Percentiles rank a stretch among this genome's conserved stretches.
phyloP scores from a whole-genome alignment of 108 stramenopile species.

The Nitzschia sp. region DNA sequence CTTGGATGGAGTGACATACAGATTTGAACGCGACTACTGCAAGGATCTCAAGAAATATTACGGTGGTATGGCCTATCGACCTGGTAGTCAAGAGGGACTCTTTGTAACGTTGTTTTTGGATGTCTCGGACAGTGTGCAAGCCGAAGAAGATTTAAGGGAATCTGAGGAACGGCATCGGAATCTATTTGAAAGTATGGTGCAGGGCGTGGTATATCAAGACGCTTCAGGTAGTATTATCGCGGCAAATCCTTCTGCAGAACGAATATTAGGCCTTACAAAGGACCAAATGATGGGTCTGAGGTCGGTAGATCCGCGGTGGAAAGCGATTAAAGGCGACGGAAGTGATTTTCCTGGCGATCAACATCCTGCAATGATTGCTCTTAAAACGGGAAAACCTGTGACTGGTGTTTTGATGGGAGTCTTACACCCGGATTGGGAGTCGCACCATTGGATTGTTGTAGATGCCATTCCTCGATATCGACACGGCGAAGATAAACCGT shows the following conservation, averaged over 20 bases:
- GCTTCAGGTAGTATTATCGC: constrained; percentile 3
- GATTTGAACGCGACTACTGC: background rate
- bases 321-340: constrained; percentile 12
- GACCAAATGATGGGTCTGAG: constrained; percentile 19
- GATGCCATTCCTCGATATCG: constrained; percentile 20
- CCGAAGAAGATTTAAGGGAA: constrained; percentile 3
- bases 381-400: constrained; percentile 8
- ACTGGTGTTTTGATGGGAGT: constrained; percentile 15
- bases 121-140: constrained; percentile 1
- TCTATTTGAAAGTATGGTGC: constrained; percentile 16
- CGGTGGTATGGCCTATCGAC: constrained; percentile 3
- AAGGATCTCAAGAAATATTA: constrained; percentile 1
- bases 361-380: constrained; percentile 3
- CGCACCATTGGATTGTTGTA: constrained; percentile 5
- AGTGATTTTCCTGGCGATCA: constrained; percentile 7
- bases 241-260: constrained; percentile 15
- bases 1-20: background rate
- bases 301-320: constrained; percentile 19
- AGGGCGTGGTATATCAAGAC: constrained; percentile 20
- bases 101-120: constrained; percentile 11
- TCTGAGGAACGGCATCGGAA: constrained; percentile 14
- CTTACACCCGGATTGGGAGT: background rate
- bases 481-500: constrained; percentile 6
- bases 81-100: background rate
- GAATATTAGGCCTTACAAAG: constrained; percentile 13